These are phyloP conservation scores for Tylopilus sp. DNA, from an alignment of 768 basidiomycete genomes.

Conservation along the genomic window DNA sequence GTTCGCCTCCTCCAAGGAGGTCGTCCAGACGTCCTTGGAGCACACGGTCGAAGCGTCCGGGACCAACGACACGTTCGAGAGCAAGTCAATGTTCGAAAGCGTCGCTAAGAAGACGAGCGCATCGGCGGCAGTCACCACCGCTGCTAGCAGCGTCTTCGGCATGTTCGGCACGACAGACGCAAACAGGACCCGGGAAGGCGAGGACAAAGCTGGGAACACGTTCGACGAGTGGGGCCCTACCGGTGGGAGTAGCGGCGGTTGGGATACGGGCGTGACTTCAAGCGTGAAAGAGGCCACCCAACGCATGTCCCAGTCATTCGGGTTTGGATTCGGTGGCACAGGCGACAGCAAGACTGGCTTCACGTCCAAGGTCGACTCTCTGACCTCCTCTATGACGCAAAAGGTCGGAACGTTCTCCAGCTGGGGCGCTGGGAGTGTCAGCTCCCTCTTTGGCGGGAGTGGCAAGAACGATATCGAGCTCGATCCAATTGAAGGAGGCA, in stretches of 20 bases:
- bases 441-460: constrained; percentile 6
- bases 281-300: neutral
- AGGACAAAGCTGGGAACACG: neutral
- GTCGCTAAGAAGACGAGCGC: neutral
- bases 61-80: neutral
- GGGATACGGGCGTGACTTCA: neutral
- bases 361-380: too few relatives aligned
- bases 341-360: neutral
- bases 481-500: neutral
- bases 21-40: constrained; percentile 6
- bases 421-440: neutral
- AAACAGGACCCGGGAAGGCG: neutral
- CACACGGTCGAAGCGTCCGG: constrained; percentile 5
- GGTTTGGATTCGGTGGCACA: neutral
- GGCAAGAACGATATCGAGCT: constrained; percentile 1
- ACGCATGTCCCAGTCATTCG: constrained; percentile 1
- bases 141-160: neutral
- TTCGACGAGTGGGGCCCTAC: neutral
- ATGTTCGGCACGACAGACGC: neutral
- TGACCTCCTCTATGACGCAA: neutral
- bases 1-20: neutral
- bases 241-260: too few relatives aligned
- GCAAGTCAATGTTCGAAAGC: constrained; percentile 6
- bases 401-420: neutral
- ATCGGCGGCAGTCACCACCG: neutral